Evolutionary conservation across 176 grass and related monocot genomes (phyloP).

Genomic region (Pontederia crassipes): DNA sequence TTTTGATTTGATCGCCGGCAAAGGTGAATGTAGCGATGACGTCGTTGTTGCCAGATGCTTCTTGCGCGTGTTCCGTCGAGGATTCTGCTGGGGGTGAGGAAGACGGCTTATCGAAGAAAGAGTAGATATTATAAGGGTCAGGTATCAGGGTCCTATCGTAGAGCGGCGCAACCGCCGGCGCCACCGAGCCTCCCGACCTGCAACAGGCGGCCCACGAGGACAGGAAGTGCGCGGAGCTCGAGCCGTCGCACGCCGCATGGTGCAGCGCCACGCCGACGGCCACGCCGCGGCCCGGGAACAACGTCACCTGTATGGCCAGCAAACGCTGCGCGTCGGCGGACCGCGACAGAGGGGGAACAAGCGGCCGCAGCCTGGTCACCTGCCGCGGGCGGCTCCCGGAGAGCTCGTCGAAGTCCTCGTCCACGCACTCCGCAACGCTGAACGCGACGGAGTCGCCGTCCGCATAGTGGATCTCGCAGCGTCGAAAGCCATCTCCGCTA

Average conservation of each 20-base stretch:
- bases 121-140: background rate
- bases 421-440: slow-evolving; percentile 11
- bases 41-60: background rate
- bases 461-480: slow-evolving; percentile 14
- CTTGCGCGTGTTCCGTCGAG: background rate
- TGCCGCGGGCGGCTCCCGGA: slow-evolving; percentile 9
- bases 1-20: background rate
- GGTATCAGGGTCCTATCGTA: background rate
- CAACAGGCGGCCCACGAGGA: no score
- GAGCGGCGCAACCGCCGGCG: background rate
- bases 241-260: slow-evolving; percentile 5
- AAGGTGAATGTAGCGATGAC: slow-evolving; percentile 31
- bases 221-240: no score
- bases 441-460: slow-evolving; percentile 23
- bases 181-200: background rate
- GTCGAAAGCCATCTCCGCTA: background rate
- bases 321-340: background rate
- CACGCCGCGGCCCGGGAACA: slow-evolving; percentile 24
- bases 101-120: background rate
- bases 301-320: slow-evolving; percentile 20
- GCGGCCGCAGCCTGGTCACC: slow-evolving; percentile 2
- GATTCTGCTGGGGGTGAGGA: no score
- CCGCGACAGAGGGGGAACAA: slow-evolving; percentile 15
- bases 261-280: slow-evolving; percentile 23
- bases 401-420: slow-evolving; percentile 20